Evolutionary conservation across 768 basidiomycete species (phyloP), one percentile per base, ranked within the genome.

Genomic region (Lentinula sp.): DNA sequence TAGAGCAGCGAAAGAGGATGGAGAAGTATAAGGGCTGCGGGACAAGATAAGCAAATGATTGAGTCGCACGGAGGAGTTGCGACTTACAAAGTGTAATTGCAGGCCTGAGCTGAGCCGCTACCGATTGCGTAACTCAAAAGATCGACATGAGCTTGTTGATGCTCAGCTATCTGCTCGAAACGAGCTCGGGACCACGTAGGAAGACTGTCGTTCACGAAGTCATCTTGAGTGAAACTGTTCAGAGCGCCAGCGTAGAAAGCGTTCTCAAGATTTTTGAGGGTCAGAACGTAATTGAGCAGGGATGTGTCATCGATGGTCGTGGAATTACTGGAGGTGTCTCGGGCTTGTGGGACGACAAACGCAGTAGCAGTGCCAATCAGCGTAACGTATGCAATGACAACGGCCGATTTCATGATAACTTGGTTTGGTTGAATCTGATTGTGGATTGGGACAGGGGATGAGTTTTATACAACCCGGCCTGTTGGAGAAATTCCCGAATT

Each of bases 61-160:
- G 0, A 48, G 6, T 13, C 10, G 2, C 5, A 18, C n/a, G 12
- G 8, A 5, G 7, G 2, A 23, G 1, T 8, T 10, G 12, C 8
- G 10, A 72, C 81, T 51, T 61, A 85, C 84, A 89, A 87, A 46
- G 65, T 66, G 70, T 90, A 90, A 16, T 76, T 71, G 75, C 88
- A 90, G 1, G 83, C 73, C 66, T 79, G 57, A 9, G 80, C 74
- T 7, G 82, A 78, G 32, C 66, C 63, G 1, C 60, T 67, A 0
- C 73, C 75, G 4, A 80, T 71, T 23, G 76, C 76, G 4, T 80
- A 82, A 7, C 73, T 69, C 49, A 89, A 74, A 67, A 83, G 77
- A 6, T 76, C 66, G 62, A 85, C 84, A 69, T 90, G 88, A 12
- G 72, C 70, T 36, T 66, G 56, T 67, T 87, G 85, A 69, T 88